phyloP scores from a whole-genome alignment of 805 yeast species.

The Sugiyamaella marilandica region DNA sequence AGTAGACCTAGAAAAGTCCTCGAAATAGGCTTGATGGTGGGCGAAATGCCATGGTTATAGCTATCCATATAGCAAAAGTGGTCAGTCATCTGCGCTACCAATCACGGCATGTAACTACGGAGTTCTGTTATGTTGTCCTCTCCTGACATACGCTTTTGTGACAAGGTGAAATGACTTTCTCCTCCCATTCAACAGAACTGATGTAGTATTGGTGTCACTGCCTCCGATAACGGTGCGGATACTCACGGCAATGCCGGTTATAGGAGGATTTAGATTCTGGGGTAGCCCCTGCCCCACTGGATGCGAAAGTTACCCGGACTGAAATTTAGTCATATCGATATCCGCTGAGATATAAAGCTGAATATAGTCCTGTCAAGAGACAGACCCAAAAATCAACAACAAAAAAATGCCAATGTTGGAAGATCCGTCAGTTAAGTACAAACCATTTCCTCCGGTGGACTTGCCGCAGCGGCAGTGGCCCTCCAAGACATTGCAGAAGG shows the following conservation, averaged over 20 bases:
- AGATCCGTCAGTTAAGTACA: constrained; percentile 63
- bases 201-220: no score
- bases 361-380: background rate
- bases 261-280: background rate
- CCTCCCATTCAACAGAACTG: no score
- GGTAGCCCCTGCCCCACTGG: constrained; percentile 1
- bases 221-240: background rate
- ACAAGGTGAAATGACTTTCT: no score
- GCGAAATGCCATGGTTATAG: no score
- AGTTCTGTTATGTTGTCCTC: no score
- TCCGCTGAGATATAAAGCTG: background rate
- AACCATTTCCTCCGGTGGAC: constrained; percentile 48
- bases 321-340: constrained; percentile 1
- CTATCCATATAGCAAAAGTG: no score
- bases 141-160: no score
- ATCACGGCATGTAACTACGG: no score
- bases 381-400: background rate
- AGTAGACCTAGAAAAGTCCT: no score
- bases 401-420: constrained; percentile 33
- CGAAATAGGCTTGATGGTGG: no score
- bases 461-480: constrained; percentile 74
- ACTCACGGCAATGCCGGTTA: background rate
- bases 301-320: background rate
- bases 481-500: constrained; percentile 45
- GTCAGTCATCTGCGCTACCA: no score